Conservation (phyloP, 169 alveolate species). For the Babesia sp. region DNA sequence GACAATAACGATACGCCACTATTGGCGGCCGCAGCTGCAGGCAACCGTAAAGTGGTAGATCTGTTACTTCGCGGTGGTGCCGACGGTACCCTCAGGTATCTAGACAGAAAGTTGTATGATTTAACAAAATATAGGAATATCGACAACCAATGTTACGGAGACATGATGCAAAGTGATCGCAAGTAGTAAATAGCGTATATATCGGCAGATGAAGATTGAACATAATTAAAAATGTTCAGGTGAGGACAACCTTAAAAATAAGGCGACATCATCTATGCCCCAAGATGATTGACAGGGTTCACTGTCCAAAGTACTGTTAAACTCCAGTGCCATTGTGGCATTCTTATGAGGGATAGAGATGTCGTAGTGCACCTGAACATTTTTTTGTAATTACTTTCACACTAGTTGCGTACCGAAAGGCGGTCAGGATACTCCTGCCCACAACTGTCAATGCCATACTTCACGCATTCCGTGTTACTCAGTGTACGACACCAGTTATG, state of each 20-base stretch:
- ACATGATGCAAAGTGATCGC: background rate
- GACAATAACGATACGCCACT: slow-evolving; percentile 66
- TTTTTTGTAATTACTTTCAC: background rate
- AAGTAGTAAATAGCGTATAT: too few species aligned
- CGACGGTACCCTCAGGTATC: slow-evolving; percentile 44
- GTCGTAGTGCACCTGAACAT: slow-evolving; percentile 45
- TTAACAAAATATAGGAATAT: slow-evolving; percentile 1
- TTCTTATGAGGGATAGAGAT: slow-evolving; percentile 34
- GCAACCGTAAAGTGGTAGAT: slow-evolving; percentile 55
- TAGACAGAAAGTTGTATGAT: slow-evolving; percentile 6
- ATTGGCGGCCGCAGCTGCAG: slow-evolving; percentile 69
- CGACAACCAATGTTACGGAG: background rate
- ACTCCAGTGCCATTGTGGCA: slow-evolving; percentile 43
- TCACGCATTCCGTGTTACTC: slow-evolving; percentile 59
- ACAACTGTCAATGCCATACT: slow-evolving; percentile 71
- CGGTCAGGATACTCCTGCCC: slow-evolving; percentile 78
- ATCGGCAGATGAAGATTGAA: too few species aligned
- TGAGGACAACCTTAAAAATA: slow-evolving; percentile 17
- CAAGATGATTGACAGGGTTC: slow-evolving; percentile 79
- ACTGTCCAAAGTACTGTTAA: slow-evolving; percentile 62
- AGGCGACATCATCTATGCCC: slow-evolving; percentile 81
- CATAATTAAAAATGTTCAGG: too few species aligned
- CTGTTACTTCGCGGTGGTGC: slow-evolving; percentile 57
- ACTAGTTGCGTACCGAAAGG: slow-evolving; percentile 45
- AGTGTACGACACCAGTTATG: slow-evolving; percentile 70